These are phyloP conservation scores for Terfezia boudieri DNA, from an alignment of 495 filamentous ascomycete genomes.

Conservation along the genomic window DNA sequence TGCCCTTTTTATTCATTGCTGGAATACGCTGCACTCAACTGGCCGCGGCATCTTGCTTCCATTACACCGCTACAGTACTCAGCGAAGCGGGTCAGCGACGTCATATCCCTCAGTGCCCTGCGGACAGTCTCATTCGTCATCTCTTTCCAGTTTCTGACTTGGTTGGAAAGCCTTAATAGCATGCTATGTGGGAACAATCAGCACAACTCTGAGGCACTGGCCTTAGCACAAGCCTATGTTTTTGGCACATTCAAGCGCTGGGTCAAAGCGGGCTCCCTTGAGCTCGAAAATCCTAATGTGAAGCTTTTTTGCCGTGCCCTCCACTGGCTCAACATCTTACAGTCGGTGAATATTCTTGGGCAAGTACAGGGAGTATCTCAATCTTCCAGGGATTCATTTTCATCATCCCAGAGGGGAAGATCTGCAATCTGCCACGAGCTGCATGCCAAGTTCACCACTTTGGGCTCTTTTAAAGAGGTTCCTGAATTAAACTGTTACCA, in stretches of 20 bases:
- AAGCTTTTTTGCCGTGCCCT: not conserved
- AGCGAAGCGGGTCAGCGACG: not conserved
- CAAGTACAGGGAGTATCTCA: not conserved
- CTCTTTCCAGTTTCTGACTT: not conserved
- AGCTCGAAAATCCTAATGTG: not conserved
- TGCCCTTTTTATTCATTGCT: not conserved
- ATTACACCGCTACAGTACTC: not conserved
- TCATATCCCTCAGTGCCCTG: not conserved
- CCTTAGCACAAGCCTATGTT: not conserved
- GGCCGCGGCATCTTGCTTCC: not conserved
- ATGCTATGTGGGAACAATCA: not conserved
- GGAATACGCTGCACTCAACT: not conserved
- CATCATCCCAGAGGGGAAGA: not conserved
- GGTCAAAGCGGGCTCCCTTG: not conserved
- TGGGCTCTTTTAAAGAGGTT: too few relatives aligned
- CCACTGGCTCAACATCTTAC: not conserved
- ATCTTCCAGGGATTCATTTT: not conserved
- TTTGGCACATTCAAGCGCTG: not conserved
- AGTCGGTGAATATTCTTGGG: not conserved
- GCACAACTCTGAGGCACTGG: not conserved
- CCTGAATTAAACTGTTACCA: not conserved
- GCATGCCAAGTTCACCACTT: too few relatives aligned
- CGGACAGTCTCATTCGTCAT: not conserved
- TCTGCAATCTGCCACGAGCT: not conserved
- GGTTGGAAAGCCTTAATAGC: not conserved